Conservation (phyloP, 495 filamentous ascomycete genomes). For the Evernia prunastri region DNA sequence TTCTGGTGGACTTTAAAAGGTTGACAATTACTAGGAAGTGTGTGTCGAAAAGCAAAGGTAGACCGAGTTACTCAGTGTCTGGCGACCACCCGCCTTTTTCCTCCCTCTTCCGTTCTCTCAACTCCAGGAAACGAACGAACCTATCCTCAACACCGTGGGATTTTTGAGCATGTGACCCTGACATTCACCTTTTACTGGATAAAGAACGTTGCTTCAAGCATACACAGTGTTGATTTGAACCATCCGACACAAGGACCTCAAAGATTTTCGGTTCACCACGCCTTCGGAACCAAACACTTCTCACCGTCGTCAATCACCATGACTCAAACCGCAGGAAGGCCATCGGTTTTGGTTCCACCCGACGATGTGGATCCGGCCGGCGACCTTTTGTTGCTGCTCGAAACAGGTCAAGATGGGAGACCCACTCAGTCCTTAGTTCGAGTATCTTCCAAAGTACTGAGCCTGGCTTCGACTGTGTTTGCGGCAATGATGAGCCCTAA, state of each 20-base stretch:
- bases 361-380: constrained; percentile 11
- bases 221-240: no score
- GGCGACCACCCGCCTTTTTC: no score
- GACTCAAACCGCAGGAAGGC: background rate
- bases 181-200: no score
- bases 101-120: no score
- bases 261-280: background rate
- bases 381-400: background rate
- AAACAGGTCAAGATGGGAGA: background rate
- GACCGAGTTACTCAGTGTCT: no score
- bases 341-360: background rate
- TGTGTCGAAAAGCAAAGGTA: no score
- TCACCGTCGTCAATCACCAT: background rate
- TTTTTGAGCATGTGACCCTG: no score
- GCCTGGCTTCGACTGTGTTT: constrained; percentile 26
- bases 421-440: constrained; percentile 10
- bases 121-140: no score
- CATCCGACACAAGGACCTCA: background rate
- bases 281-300: background rate
- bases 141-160: no score
- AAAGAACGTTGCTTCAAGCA: no score
- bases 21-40: no score
- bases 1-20: background rate
- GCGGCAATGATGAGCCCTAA: constrained; percentile 26
- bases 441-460: constrained; percentile 26